Evolutionary conservation across 257 asterid species (phyloP).

Genomic region (Handroanthus guayacan): DNA sequence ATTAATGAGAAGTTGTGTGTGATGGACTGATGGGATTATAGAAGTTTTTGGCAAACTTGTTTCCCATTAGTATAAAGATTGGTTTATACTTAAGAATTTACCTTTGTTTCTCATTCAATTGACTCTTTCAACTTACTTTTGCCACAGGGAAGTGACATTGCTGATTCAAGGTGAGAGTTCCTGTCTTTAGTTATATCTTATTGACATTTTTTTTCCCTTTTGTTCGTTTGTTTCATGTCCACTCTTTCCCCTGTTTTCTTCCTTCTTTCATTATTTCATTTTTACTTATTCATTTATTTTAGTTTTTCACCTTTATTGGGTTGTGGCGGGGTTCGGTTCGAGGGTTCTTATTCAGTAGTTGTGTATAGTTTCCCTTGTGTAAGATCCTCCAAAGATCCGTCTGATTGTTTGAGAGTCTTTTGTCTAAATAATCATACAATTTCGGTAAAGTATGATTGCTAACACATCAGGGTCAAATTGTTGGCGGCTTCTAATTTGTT

Average conservation of each 20-base stretch:
- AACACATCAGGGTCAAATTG: slow-evolving; percentile 14
- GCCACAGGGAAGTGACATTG: slow-evolving; percentile 52
- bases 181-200: slow-evolving; percentile 15
- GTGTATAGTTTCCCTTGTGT: background rate
- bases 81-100: background rate
- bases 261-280: background rate
- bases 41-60: slow-evolving; percentile 3
- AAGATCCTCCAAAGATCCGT: background rate
- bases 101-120: background rate
- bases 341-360: background rate
- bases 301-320: background rate
- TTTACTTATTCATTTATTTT: background rate
- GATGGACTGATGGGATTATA: background rate
- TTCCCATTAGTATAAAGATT: background rate
- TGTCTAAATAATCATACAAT: background rate
- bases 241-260: background rate
- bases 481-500: slow-evolving; percentile 21
- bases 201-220: background rate
- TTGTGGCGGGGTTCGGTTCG: background rate
- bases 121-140: slow-evolving; percentile 28
- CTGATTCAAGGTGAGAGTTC: slow-evolving; percentile 54
- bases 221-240: background rate
- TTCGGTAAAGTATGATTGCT: background rate
- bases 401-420: background rate
- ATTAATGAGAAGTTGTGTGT: background rate